A percentile compares a stretch with the other conserved stretches of the same genome.
These are phyloP conservation scores for Astragalus glycyphyllos DNA, from an alignment of 306 rosid genomes.

Conservation along the genomic window DNA sequence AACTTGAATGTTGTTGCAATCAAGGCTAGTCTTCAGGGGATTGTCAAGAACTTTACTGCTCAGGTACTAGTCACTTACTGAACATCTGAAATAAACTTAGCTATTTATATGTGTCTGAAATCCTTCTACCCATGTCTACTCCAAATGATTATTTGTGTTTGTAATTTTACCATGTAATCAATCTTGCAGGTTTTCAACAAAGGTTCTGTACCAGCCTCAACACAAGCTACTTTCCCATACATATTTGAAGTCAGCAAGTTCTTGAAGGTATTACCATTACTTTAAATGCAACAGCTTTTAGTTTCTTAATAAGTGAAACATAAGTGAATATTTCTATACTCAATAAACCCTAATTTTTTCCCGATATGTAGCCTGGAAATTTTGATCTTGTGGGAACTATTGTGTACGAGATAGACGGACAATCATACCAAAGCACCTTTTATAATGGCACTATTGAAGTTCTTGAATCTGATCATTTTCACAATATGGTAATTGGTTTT, in stretches of 20 bases:
- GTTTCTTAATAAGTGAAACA: not conserved
- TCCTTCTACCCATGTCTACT: slow-evolving; percentile 18
- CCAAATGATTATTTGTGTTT: slow-evolving; percentile 15
- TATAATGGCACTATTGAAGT: slow-evolving; percentile 91
- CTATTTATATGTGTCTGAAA: slow-evolving; percentile 14
- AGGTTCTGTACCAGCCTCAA: slow-evolving; percentile 70
- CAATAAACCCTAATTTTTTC: slow-evolving; percentile 16
- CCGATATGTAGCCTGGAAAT: slow-evolving; percentile 75
- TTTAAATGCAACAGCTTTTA: slow-evolving; percentile 21
- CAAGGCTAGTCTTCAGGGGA: slow-evolving; percentile 82
- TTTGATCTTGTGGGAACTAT: slow-evolving; percentile 92
- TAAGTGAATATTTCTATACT: slow-evolving; percentile 23
- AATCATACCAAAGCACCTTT: slow-evolving; percentile 78
- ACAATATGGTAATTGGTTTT: slow-evolving; percentile 82
- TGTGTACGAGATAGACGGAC: slow-evolving; percentile 79
- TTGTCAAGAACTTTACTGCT: slow-evolving; percentile 87
- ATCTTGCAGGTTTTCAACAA: slow-evolving; percentile 72
- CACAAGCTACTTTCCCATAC: slow-evolving; percentile 92
- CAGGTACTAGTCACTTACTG: slow-evolving; percentile 57
- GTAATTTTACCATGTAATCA: slow-evolving; percentile 6
- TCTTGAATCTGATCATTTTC: slow-evolving; percentile 65
- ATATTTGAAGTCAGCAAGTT: slow-evolving; percentile 82
- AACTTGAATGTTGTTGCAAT: too few relatives aligned
- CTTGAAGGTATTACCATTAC: slow-evolving; percentile 71
- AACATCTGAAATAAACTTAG: not conserved